phyloP scores from a whole-genome alignment of 805 yeast species.

The Suhomyces faveliae region DNA sequence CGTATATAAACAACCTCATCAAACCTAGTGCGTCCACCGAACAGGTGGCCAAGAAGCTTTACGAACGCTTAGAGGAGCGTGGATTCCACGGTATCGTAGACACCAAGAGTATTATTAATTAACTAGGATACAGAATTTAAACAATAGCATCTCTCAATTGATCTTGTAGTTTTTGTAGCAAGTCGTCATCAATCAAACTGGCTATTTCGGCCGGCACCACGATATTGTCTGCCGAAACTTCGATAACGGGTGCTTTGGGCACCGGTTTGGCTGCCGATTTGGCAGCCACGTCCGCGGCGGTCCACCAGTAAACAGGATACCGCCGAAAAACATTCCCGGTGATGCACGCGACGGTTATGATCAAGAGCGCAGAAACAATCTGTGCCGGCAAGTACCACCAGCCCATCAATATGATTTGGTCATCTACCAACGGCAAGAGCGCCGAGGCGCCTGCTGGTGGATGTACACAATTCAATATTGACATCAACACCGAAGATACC shows the following conservation, averaged over 20 bases:
- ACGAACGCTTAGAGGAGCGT: constrained; percentile 52
- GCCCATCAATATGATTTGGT: constrained; percentile 45
- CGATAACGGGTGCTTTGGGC: neutral
- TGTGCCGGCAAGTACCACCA: constrained; percentile 68
- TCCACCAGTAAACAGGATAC: constrained; percentile 66
- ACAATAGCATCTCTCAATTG: neutral
- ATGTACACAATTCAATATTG: constrained; percentile 55
- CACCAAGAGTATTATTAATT: neutral
- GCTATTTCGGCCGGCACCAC: neutral
- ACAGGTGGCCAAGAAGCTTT: constrained; percentile 58
- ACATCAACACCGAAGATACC: constrained; percentile 52
- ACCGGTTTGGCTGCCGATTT: neutral
- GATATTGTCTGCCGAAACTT: neutral
- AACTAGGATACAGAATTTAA: neutral
- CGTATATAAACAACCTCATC: constrained; percentile 44
- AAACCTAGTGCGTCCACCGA: constrained; percentile 69
- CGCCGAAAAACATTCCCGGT: constrained; percentile 51
- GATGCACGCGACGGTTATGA: constrained; percentile 49
- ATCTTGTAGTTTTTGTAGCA: neutral
- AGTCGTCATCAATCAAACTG: neutral
- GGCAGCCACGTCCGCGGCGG: constrained; percentile 22
- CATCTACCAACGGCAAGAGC: constrained; percentile 52
- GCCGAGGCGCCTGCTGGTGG: constrained; percentile 78
- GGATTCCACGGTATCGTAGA: constrained; percentile 55
- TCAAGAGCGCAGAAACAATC: constrained; percentile 47